phyloP scores from a whole-genome alignment of 2,329 filamentous ascomycete genomes.

The Fusarium hostae region DNA sequence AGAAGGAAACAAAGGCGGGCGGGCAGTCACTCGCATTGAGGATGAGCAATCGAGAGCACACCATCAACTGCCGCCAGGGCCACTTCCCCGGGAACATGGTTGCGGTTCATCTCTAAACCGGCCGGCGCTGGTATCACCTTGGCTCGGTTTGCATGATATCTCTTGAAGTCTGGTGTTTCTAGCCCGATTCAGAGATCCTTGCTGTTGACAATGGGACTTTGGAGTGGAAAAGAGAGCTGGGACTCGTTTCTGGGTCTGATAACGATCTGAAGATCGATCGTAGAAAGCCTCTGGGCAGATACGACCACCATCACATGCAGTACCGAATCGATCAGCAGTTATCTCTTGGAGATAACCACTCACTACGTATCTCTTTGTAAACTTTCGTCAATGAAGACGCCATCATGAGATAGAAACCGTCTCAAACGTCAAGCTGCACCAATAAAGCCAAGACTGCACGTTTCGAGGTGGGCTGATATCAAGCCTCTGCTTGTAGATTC shows the following conservation, averaged over 20 bases:
- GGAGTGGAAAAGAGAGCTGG: slow-evolving; percentile 36
- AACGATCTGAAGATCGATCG: slow-evolving; percentile 28
- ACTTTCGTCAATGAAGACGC: background rate
- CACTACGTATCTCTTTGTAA: background rate
- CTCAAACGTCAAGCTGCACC: slow-evolving; percentile 21
- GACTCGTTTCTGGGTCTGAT: slow-evolving; percentile 39
- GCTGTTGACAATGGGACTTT: slow-evolving; percentile 31
- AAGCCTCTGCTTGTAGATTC: slow-evolving; percentile 35
- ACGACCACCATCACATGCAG: slow-evolving; percentile 31
- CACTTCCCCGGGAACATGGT: slow-evolving; percentile 39
- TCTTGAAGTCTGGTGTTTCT: slow-evolving; percentile 26
- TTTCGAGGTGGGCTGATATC: slow-evolving; percentile 35
- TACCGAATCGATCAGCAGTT: slow-evolving; percentile 5
- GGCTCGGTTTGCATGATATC: slow-evolving; percentile 29
- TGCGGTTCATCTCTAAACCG: slow-evolving; percentile 26
- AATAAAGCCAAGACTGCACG: slow-evolving; percentile 11
- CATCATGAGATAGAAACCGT: slow-evolving; percentile 23
- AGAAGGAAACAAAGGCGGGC: background rate
- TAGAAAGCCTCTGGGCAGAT: slow-evolving; percentile 20
- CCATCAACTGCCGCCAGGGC: slow-evolving; percentile 37
- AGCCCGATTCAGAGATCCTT: slow-evolving; percentile 39
- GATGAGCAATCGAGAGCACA: slow-evolving; percentile 25
- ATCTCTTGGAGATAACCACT: background rate
- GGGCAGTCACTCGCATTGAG: background rate
- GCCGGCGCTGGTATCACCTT: slow-evolving; percentile 22